These are phyloP conservation scores for Colletotrichum sp. DNA, from an alignment of 2,329 filamentous ascomycete genomes.

Conservation along the genomic window DNA sequence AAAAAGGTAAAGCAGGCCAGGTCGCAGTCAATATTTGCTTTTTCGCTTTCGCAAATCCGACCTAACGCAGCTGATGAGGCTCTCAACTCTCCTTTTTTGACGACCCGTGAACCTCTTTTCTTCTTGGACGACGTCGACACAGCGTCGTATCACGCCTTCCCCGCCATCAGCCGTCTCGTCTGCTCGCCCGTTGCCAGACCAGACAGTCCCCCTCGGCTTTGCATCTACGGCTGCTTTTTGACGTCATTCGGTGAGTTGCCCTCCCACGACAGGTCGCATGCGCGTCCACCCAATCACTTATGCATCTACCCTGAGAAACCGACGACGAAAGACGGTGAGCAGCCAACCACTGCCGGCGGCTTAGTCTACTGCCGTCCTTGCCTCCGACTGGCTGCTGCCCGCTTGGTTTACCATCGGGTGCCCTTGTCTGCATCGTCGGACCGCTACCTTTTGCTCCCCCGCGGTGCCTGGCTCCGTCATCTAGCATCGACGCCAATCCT, in stretches of 20 bases:
- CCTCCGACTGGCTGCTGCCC: background rate
- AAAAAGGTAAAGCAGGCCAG: background rate
- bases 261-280: background rate
- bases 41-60: background rate
- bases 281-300: constrained; percentile 5
- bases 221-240: constrained; percentile 1
- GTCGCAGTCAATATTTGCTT: constrained; percentile 5
- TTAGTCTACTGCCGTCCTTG: background rate
- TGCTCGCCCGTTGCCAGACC: background rate
- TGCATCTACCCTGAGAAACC: background rate
- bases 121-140: background rate
- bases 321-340: constrained; percentile 7
- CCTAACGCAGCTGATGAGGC: background rate
- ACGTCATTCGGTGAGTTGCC: constrained; percentile 20
- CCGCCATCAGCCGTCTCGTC: background rate
- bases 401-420: background rate
- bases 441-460: background rate
- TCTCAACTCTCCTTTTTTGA: background rate
- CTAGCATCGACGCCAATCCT: background rate
- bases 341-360: background rate
- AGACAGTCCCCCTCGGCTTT: background rate
- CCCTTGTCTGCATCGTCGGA: background rate
- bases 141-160: background rate
- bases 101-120: background rate
- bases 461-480: constrained; percentile 16